Percentiles rank a stretch among this genome's conserved stretches.
Evolutionary conservation across 1,284 basidiomycete species (phyloP).

Genomic region (Bjerkandera adusta): DNA sequence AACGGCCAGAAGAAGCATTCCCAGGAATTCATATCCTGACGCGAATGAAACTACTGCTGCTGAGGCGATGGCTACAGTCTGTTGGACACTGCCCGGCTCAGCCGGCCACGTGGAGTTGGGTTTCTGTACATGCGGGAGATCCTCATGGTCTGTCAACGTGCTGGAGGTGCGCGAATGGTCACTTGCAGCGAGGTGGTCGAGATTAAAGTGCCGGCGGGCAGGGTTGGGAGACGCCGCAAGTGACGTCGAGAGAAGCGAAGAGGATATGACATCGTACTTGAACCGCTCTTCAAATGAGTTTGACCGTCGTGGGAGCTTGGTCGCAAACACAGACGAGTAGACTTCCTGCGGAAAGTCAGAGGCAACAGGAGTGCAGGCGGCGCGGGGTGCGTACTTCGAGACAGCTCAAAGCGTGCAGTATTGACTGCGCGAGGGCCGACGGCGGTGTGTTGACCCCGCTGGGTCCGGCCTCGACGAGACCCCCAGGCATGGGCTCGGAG

Average conservation of each 20-base stretch:
- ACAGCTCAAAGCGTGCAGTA: slow-evolving; percentile 1
- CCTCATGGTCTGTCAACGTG: slow-evolving; percentile 6
- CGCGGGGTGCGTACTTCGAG: slow-evolving; percentile 15
- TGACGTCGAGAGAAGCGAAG: slow-evolving; percentile 61
- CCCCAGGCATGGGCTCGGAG: slow-evolving; percentile 12
- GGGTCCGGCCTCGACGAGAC: slow-evolving; percentile 15
- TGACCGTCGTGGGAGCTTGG: slow-evolving; percentile 19
- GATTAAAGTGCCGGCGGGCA: slow-evolving; percentile 25
- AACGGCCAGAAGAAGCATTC: slow-evolving; percentile 39
- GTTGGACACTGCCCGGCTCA: slow-evolving; percentile 12
- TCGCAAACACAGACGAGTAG: not conserved
- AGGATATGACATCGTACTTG: slow-evolving; percentile 84
- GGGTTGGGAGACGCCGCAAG: slow-evolving; percentile 30
- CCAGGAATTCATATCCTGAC: slow-evolving; percentile 45
- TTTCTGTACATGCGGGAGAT: not conserved
- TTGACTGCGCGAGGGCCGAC: not conserved
- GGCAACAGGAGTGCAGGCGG: not conserved
- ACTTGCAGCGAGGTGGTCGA: slow-evolving; percentile 17
- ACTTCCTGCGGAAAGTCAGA: slow-evolving; percentile 1
- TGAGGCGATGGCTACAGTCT: slow-evolving; percentile 22
- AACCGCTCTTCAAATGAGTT: slow-evolving; percentile 68
- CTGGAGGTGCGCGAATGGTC: slow-evolving; percentile 13
- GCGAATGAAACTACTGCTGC: slow-evolving; percentile 43
- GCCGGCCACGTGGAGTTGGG: not conserved
- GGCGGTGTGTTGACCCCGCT: slow-evolving; percentile 5